Conservation (phyloP, 2,329 filamentous ascomycete genomes). For the Macrophomina pseudophaseolina region DNA sequence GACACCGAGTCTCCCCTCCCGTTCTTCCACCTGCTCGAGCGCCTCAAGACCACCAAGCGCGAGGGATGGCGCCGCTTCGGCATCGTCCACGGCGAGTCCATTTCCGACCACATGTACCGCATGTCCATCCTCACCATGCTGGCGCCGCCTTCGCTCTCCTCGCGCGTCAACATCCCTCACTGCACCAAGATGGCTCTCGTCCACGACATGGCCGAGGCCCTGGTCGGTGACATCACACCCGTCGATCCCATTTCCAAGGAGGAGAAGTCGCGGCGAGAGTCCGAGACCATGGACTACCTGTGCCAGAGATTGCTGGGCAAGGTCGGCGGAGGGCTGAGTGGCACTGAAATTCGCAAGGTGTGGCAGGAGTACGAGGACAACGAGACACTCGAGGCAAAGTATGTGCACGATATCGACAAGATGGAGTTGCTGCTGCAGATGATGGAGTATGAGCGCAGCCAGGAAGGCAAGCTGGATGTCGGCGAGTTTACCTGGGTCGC, state of each 20-base stretch:
- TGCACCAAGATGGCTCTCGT: conserved; percentile 96
- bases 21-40: conserved; percentile 94
- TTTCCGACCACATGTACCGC: conserved; percentile 99
- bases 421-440: conserved; percentile 94
- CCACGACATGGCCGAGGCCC: conserved; percentile 95
- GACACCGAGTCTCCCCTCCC: conserved; percentile 75
- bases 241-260: conserved; percentile 82
- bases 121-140: conserved; percentile 98
- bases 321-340: conserved; percentile 73
- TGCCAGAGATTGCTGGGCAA: conserved; percentile 72
- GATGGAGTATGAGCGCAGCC: conserved; percentile 87
- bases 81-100: conserved; percentile 79
- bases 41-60: conserved; percentile 93
- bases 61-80: conserved; percentile 94
- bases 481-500: conserved; percentile 87
- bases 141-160: conserved; percentile 74
- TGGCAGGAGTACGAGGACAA: conserved; percentile 97
- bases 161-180: conserved; percentile 74
- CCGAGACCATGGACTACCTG: conserved; percentile 90
- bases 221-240: conserved; percentile 97
- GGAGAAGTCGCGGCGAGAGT: conserved; percentile 88
- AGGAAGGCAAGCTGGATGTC: conserved; percentile 71
- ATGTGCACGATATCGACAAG: conserved; percentile 97
- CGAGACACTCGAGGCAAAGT: conserved; percentile 80
- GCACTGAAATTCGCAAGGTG: conserved; percentile 73